Percentiles rank a stretch among this genome's conserved stretches.
phyloP scores from a whole-genome alignment of 1,139 yeast species.

The Geotrichum fermentans region DNA sequence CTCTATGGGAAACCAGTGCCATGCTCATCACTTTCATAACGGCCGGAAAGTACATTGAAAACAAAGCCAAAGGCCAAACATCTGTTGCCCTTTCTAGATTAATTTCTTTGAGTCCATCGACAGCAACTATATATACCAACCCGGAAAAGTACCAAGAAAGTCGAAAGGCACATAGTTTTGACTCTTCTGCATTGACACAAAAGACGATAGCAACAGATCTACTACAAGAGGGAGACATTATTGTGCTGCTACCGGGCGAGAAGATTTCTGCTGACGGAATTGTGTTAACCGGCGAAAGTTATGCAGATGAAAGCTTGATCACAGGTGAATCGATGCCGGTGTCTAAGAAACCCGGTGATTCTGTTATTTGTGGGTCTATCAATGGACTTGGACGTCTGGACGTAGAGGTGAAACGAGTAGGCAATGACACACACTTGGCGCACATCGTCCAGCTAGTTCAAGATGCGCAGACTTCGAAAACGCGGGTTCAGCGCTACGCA shows the following conservation, averaged over 20 bases:
- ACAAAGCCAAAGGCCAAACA: conserved; percentile 89
- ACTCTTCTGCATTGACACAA: conserved; percentile 26
- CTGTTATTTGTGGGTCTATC: conserved; percentile 83
- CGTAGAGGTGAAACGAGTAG: conserved; percentile 63
- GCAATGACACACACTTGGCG: conserved; percentile 79
- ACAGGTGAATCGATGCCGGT: conserved; percentile 89
- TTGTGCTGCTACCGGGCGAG: conserved; percentile 77
- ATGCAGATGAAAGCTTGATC: conserved; percentile 78
- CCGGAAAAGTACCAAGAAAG: conserved; percentile 23
- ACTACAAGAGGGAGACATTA: conserved; percentile 70
- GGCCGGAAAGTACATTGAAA: conserved; percentile 86
- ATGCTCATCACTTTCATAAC: conserved; percentile 82
- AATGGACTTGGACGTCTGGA: conserved; percentile 74
- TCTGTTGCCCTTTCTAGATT: conserved; percentile 80
- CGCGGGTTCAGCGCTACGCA: conserved; percentile 87
- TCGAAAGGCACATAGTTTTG: conserved; percentile 14
- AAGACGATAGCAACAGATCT: conserved; percentile 60
- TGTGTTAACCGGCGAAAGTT: conserved; percentile 70
- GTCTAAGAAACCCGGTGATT: conserved; percentile 53
- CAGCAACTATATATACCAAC: conserved; percentile 52
- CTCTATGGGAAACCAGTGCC: conserved; percentile 80
- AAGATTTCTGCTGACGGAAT: conserved; percentile 90
- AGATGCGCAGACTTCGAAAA: conserved; percentile 81
- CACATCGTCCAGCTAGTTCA: conserved; percentile 82
- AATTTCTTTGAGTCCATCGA: conserved; percentile 74